These are phyloP conservation scores for Trichoderma citrinoviride DNA, from an alignment of 2,329 filamentous ascomycete genomes.

Conservation along the genomic window DNA sequence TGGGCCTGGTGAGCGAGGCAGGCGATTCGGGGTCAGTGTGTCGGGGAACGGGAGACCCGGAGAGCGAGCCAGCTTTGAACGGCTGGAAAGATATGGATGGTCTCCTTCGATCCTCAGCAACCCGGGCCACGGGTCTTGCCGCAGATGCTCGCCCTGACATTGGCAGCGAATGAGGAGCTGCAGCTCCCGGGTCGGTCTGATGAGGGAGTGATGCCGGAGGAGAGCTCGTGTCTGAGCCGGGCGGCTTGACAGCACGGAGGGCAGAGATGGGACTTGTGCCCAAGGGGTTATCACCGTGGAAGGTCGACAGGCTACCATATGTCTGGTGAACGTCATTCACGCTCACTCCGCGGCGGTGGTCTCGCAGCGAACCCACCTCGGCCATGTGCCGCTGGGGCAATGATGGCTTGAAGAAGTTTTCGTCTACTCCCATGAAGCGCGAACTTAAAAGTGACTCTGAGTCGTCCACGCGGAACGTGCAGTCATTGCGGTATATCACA, in stretches of 20 bases:
- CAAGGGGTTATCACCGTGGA: conserved; percentile 73
- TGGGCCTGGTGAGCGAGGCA: conserved; percentile 50
- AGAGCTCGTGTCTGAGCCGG: conserved; percentile 62
- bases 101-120: conserved; percentile 60
- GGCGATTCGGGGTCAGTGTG: conserved; percentile 50
- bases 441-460: conserved; percentile 88
- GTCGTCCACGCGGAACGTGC: conserved; percentile 87
- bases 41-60: conserved; percentile 70
- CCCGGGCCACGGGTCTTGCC: conserved; percentile 40
- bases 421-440: conserved; percentile 87
- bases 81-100: conserved; percentile 89
- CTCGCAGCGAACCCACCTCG: conserved; percentile 74
- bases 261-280: conserved; percentile 85
- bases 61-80: conserved; percentile 95
- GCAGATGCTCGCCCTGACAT: conserved; percentile 39
- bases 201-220: conserved; percentile 51
- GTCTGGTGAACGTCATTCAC: conserved; percentile 68
- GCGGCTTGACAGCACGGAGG: conserved; percentile 64
- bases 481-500: conserved; percentile 82
- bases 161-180: conserved; percentile 54
- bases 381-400: conserved; percentile 47
- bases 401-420: conserved; percentile 81
- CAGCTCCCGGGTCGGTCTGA: conserved; percentile 42
- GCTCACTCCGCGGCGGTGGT: conserved; percentile 49
- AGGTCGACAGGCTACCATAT: conserved; percentile 87